phyloP scores from a whole-genome alignment of 2,329 filamentous ascomycete genomes.

The Hypoxylon sp. region DNA sequence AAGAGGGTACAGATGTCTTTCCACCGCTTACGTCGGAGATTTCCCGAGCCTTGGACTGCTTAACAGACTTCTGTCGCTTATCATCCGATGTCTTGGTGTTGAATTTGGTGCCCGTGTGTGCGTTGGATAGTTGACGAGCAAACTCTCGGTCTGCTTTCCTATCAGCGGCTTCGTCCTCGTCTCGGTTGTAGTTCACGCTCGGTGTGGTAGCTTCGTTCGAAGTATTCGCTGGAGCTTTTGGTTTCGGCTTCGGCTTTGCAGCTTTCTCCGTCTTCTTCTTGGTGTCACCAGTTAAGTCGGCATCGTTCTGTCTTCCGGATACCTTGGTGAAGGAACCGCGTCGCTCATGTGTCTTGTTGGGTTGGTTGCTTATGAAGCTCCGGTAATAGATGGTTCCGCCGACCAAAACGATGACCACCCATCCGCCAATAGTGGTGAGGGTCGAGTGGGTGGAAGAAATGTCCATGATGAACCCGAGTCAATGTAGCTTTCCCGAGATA shows the following conservation, averaged over 20 bases:
- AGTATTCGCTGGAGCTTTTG: slow-evolving; percentile 50
- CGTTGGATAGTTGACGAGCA: slow-evolving; percentile 76
- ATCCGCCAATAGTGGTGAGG: slow-evolving; percentile 54
- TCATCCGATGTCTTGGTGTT: slow-evolving; percentile 66
- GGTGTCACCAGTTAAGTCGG: slow-evolving; percentile 49
- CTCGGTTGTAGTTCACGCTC: slow-evolving; percentile 55
- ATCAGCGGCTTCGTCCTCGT: slow-evolving; percentile 69
- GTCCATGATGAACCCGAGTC: slow-evolving; percentile 45
- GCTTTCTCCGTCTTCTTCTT: slow-evolving; percentile 56
- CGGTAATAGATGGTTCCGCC: slow-evolving; percentile 46
- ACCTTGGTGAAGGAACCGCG: slow-evolving; percentile 41
- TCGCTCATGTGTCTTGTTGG: slow-evolving; percentile 34
- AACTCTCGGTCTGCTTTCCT: slow-evolving; percentile 73
- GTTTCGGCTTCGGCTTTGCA: slow-evolving; percentile 53
- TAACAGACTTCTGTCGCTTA: slow-evolving; percentile 76
- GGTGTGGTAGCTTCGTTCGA: slow-evolving; percentile 49
- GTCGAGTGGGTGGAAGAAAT: slow-evolving; percentile 43
- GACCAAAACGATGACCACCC: slow-evolving; percentile 50
- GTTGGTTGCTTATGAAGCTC: slow-evolving; percentile 30
- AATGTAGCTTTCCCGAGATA: slow-evolving; percentile 3
- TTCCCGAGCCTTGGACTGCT: slow-evolving; percentile 73
- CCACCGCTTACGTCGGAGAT: slow-evolving; percentile 58
- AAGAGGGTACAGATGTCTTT: slow-evolving; percentile 72
- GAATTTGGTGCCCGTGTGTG: slow-evolving; percentile 76
- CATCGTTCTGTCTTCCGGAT: slow-evolving; percentile 41